Evolutionary conservation across 2,329 filamentous ascomycete genomes (phyloP), one percentile per base, ranked within the genome.

Genomic region (Ophiostoma sp.): DNA sequence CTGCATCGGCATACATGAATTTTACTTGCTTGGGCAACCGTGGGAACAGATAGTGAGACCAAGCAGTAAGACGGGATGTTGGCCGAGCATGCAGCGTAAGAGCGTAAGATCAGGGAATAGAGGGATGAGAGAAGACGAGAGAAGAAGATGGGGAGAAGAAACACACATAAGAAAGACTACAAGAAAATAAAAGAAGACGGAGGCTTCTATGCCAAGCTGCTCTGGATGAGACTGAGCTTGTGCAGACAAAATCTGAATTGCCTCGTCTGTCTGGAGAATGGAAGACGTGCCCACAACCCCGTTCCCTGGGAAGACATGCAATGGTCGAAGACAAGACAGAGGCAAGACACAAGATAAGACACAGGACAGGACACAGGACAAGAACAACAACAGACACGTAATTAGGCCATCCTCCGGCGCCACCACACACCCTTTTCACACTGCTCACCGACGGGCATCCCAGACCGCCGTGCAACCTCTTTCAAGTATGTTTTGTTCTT

Each of bases 381-480:
- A 5, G 6, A 27, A 31, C 54, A 60, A 7, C 5, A 33, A 33
- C 23, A 60, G 7, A 60, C 27, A 31, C 57, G 52, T 57, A 57
- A 57, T 27, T 57, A 57, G 23, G 52, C 27, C 54, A 62, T 35
- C 57, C 57, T 62, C 57, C 57, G 57, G 57, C 57, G 57, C 65
- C 23, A n/a, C n/a, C 65, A 33, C 39, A 48, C 65, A 67, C 65
- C 65, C 62, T 39, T 20, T n/a, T 65, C 10, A 6, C 33, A 15
- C 62, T 39, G 11, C 33, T 48, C 65, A 67, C 65, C 65, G 65
- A 67, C 65, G 65, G 65, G 10, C 65, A 67, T 39, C 39, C 65
- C 65, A 67, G 65, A 67, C 65, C 65, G 65, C 65, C 65, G 65
- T 67, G 65, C 62, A 39, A 65, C 62, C 10, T 33, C 23, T 62